phyloP scores from a whole-genome alignment of 2,329 filamentous ascomycete species.

The Ceratocystis destructans region DNA sequence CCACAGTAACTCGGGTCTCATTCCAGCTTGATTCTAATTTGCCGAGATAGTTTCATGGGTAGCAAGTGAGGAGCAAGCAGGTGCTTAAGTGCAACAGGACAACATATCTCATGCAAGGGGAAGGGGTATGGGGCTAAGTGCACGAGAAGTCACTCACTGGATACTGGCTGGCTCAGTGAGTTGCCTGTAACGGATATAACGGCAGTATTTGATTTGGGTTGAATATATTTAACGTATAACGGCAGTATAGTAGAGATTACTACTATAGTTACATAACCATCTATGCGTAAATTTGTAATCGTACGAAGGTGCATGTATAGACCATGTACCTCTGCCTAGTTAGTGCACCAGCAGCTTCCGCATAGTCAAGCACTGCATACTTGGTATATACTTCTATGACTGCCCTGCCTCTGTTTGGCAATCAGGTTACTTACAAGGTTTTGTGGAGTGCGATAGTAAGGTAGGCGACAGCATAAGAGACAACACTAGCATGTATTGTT shows the following conservation, averaged over 20 bases:
- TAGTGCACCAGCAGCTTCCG: not conserved
- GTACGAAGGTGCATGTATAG: not conserved
- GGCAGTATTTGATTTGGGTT: too few relatives aligned
- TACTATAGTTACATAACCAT: not conserved
- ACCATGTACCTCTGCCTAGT: not conserved
- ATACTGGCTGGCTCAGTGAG: too few relatives aligned
- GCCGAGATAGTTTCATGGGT: not conserved
- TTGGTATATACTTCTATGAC: not conserved
- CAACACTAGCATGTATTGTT: too few relatives aligned
- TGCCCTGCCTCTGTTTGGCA: not conserved
- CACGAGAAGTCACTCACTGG: too few relatives aligned
- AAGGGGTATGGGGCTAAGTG: not conserved
- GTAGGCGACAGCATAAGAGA: too few relatives aligned
- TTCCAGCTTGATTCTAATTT: not conserved
- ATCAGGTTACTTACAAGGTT: too few relatives aligned
- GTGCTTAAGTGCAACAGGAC: not conserved
- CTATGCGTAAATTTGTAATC: not conserved
- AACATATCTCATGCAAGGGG: not conserved
- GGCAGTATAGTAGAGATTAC: too few relatives aligned
- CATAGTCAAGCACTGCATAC: not conserved
- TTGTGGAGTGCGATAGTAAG: too few relatives aligned
- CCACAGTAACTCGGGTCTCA: not conserved
- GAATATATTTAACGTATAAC: too few relatives aligned
- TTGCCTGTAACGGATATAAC: too few relatives aligned
- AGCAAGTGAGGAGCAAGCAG: not conserved